Base-by-base conservation (phyloP, 2,329 filamentous ascomycete genomes). In the Neonectria punicea region DNA sequence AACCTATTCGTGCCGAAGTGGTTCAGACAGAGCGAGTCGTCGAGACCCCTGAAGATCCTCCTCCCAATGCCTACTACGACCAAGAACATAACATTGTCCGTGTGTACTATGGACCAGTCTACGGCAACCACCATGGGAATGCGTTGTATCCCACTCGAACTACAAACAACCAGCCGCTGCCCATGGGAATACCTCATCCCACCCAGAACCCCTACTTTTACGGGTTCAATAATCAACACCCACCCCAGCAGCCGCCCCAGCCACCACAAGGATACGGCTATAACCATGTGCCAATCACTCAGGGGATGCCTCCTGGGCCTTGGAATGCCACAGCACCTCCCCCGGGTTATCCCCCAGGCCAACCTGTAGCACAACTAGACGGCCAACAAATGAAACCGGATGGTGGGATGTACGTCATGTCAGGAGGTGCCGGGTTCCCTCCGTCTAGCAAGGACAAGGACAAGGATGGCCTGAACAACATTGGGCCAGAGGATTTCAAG, bases 21-120 rank as follows among this genome's bases (percentile, higher is more conserved):
- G 74, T 89, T 36, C 82, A 87, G 58, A 81, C 87, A 2, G 87
- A 90, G 71, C 84, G 88, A 65, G 80, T 86, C 2, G 76, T 89
- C 20, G 86, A 89, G 68, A 78, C 76, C 1, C 78, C 79, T 4
- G 77, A 82, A 47, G 87, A 89, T 66, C 87, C 87, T 9, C 80
- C 81, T 2, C 88, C 87, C 13, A 90, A 90, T 70, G 86, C 87
- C 46, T 90, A 86, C 71, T 85, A 84, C 70, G 87, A 90, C 69
- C 73, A 79, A n/a, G 79, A 81, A 50, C 80, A 83, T 66, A 84
- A 86, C 34, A 75, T 87, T 20, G 79, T 87, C 54, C 84, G 86
- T 14, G 83, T 89, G 28, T 89, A 89, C 67, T 84, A 89, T 67
- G 87, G 87, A 0, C 82, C 84, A 3, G 78, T 80, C 1, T 89